phyloP scores from a whole-genome alignment of 768 basidiomycete genomes.

The Asterophora parasitica region DNA sequence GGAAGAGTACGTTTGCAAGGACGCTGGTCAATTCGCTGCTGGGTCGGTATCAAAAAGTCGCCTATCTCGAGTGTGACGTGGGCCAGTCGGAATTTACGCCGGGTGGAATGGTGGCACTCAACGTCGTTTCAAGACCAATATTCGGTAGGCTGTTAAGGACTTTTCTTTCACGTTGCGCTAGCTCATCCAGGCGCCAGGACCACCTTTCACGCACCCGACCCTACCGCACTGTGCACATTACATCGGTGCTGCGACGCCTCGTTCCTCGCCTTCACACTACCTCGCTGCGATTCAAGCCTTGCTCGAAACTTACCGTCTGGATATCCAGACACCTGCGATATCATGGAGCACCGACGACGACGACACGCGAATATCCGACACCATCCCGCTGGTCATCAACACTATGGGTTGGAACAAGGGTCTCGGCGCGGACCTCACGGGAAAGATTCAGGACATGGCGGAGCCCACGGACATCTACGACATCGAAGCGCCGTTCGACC shows the following conservation, averaged over 20 bases:
- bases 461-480: conserved; percentile 59
- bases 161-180: background rate
- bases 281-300: conserved; percentile 63
- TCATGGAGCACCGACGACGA: conserved; percentile 22
- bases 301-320: conserved; percentile 61
- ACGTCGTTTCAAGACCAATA: conserved; percentile 57
- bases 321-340: conserved; percentile 49
- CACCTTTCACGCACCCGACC: conserved; percentile 80
- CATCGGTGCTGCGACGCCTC: conserved; percentile 74
- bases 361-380: conserved; percentile 41
- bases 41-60: conserved; percentile 69
- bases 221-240: conserved; percentile 74
- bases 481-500: conserved; percentile 30
- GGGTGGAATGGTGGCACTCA: conserved; percentile 79
- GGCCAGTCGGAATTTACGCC: conserved; percentile 95
- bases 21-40: conserved; percentile 68
- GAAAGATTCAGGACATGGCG: conserved; percentile 61
- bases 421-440: conserved; percentile 76
- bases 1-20: conserved; percentile 87
- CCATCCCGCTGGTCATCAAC: conserved; percentile 85
- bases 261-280: conserved; percentile 73
- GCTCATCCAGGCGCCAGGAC: conserved; percentile 46
- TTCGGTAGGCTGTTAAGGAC: conserved; percentile 50
- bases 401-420: conserved; percentile 98
- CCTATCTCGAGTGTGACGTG: conserved; percentile 87